Conservation (phyloP, 495 filamentous ascomycete species). For the Beverwykella pulmonaria region DNA sequence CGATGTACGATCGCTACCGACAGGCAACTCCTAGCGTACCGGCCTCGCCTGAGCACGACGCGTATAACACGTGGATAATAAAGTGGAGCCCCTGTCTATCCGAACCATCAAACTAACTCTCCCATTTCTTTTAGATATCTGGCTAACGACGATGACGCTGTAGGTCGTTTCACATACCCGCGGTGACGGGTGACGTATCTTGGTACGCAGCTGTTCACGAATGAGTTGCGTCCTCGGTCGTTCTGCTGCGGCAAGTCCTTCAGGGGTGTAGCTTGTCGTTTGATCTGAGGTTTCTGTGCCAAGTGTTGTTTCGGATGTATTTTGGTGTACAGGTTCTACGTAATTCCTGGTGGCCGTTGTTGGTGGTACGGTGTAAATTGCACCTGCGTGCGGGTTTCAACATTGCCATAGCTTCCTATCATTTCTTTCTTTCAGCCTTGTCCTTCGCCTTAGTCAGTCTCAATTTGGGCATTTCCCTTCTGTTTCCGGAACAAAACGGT, state of each 20-base stretch:
- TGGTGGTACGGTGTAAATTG: no score
- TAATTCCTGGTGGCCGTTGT: no score
- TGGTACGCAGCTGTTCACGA: slow-evolving; percentile 2
- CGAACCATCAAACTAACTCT: background rate
- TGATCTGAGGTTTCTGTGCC: background rate
- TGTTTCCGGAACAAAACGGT: no score
- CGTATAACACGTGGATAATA: background rate
- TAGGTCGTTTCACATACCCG: background rate
- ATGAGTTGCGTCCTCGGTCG: background rate
- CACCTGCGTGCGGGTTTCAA: no score
- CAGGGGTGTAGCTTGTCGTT: background rate
- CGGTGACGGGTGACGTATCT: slow-evolving; percentile 1
- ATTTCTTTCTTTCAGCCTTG: no score
- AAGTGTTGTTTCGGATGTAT: background rate
- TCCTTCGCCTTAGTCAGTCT: no score
- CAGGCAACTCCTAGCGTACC: background rate
- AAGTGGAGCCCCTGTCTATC: background rate
- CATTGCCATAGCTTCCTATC: no score
- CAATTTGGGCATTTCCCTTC: no score
- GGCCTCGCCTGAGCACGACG: background rate
- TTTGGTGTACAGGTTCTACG: no score
- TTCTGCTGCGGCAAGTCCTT: background rate
- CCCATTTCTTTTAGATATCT: background rate
- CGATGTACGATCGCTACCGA: background rate
- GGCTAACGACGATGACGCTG: background rate